Base-by-base conservation (phyloP, 2,329 filamentous ascomycete species). In the Teratosphaeria nubilosa region DNA sequence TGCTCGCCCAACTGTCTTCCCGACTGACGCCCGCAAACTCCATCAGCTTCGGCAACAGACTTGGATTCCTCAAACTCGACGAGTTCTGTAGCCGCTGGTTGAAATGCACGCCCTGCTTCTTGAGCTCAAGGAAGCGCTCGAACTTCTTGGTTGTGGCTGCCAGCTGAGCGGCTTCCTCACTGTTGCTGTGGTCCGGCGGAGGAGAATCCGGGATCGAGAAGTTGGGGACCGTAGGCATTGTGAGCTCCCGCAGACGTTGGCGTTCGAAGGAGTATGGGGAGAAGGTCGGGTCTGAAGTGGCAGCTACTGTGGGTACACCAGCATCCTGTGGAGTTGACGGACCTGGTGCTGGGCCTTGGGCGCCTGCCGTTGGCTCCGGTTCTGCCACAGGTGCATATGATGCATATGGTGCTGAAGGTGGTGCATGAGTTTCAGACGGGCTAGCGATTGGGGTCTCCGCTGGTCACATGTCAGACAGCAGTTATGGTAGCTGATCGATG, bases 101-200 rank as follows among this genome's bases (percentile, higher is more conserved):
- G 78, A 92, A 92, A 73, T 94, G 89, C 16, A 85, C 78, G 4
- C 86, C 86, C 62, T 86, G 83, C 67, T 83, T 84, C 75, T 94
- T 94, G n/a, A 92, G 79, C 52, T 83, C 78, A 0, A 92, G 80
- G 64, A 94, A 92, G 59, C 84, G 83, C 62, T 83, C 80, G 65
- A 92, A 86, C 66, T 90, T 91, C 64, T 81, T 79, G 55, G 81
- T 85, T 13, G 84, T 68, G 45, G 64, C 66, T 50, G 73, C 71
- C 2, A 71, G 65, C 14, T 58, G 55, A 10, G 68, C 66, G 22
- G 65, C 65, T 56, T 63, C 63, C 62, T 68, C 67, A 55, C 62
- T 65, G 57, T 65, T 68, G 16, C 50, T 74, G 64, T 34, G 76
- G 22, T 74, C 73, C 14, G 75, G 74, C 0, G 86, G 85, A 1